Conservation (phyloP, 1,284 basidiomycete species). For the Tilletia caries region DNA sequence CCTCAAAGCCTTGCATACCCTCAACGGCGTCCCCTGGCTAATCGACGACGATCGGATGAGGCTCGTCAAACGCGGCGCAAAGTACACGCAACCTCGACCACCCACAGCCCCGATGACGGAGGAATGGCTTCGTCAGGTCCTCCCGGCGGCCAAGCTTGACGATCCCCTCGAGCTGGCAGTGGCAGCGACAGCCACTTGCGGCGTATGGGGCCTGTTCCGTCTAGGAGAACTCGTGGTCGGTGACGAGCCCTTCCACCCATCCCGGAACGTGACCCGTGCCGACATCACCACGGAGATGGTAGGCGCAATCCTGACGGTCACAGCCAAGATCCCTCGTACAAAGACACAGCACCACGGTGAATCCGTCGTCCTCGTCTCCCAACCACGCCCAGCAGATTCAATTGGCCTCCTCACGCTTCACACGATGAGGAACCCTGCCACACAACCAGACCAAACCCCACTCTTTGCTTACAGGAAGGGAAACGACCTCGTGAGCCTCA, state of each 20-base stretch:
- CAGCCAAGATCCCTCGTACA: too few species aligned
- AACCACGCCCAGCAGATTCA: background rate
- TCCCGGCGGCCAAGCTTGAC: too few species aligned
- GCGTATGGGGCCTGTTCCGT: too few species aligned
- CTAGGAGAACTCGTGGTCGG: too few species aligned
- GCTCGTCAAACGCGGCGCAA: background rate
- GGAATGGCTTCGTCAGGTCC: background rate
- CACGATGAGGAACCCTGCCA: background rate
- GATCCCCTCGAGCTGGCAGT: too few species aligned
- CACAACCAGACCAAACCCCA: too few species aligned
- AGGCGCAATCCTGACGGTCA: background rate
- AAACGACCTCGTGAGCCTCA: too few species aligned
- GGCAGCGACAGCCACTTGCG: too few species aligned
- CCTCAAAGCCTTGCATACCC: background rate
- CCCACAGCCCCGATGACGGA: background rate
- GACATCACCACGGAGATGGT: too few species aligned
- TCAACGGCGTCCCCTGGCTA: background rate
- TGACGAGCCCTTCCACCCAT: too few species aligned
- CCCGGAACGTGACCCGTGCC: too few species aligned
- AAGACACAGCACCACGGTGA: background rate
- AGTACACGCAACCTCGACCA: background rate
- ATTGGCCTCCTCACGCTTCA: background rate
- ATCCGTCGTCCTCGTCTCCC: background rate
- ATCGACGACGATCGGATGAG: background rate
- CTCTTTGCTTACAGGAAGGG: too few species aligned